phyloP scores from a whole-genome alignment of 768 basidiomycete species.

The Thelephora aurantiotincta region DNA sequence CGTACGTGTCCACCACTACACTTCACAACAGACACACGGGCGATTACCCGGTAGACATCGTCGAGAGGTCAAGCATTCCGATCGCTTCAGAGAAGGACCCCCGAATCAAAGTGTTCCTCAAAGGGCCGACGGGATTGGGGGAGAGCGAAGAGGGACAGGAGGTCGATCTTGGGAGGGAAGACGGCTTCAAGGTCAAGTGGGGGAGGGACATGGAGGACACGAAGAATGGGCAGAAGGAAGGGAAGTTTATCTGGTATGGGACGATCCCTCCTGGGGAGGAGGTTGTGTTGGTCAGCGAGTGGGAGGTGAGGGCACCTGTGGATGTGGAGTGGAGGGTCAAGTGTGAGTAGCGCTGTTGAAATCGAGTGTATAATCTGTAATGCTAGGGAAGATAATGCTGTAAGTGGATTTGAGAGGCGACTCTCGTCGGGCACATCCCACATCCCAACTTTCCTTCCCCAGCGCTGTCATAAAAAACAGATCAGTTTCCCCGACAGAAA shows the following conservation, averaged over 20 bases:
- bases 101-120: conserved; percentile 28
- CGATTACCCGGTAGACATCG: conserved; percentile 26
- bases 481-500: not conserved
- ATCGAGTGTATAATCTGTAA: no score
- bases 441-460: not conserved
- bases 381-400: no score
- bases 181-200: not conserved
- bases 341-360: no score
- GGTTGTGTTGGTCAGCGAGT: conserved; percentile 18
- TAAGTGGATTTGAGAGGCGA: no score
- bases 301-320: conserved; percentile 34
- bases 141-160: conserved; percentile 27
- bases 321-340: conserved; percentile 13
- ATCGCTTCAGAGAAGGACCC: conserved; percentile 17
- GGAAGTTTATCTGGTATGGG: conserved; percentile 41
- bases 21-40: conserved; percentile 35
- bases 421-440: not conserved
- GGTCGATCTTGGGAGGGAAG: conserved; percentile 10
- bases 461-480: not conserved
- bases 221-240: conserved; percentile 39
- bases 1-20: conserved; percentile 23
- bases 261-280: conserved; percentile 27
- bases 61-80: conserved; percentile 20
- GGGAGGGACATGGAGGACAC: conserved; percentile 23
- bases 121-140: conserved; percentile 32